Evolutionary conservation across 768 basidiomycete genomes (phyloP).

Genomic region (Gloeopeniophorella convolvens): DNA sequence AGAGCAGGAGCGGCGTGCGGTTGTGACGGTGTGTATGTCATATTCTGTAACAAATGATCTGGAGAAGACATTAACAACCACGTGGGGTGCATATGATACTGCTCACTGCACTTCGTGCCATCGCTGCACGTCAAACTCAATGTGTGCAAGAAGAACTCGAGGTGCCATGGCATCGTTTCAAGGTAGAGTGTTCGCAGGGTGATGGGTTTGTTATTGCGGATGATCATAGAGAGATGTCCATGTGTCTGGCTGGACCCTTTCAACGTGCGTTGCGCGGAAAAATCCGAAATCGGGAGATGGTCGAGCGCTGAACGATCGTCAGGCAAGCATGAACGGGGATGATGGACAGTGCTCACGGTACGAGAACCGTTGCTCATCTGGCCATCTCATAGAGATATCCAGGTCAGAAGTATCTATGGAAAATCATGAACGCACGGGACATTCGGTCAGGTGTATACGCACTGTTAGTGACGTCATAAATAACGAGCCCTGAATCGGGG

Average conservation of each 20-base stretch:
- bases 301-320: slow-evolving; percentile 30
- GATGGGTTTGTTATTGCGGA: slow-evolving; percentile 52
- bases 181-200: slow-evolving; percentile 58
- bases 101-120: slow-evolving; percentile 41
- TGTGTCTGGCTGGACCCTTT: slow-evolving; percentile 69
- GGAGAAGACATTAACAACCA: slow-evolving; percentile 2
- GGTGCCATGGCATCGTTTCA: slow-evolving; percentile 91
- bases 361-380: slow-evolving; percentile 41
- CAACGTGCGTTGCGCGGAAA: slow-evolving; percentile 64
- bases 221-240: slow-evolving; percentile 60
- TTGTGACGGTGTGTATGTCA: slow-evolving; percentile 61
- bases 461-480: slow-evolving; percentile 49
- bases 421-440: slow-evolving; percentile 11
- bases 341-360: slow-evolving; percentile 39
- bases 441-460: slow-evolving; percentile 17
- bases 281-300: slow-evolving; percentile 39
- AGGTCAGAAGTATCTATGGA: slow-evolving; percentile 32
- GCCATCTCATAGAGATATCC: slow-evolving; percentile 54
- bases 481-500: slow-evolving; percentile 29
- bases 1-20: slow-evolving; percentile 72
- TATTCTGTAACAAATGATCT: slow-evolving; percentile 60
- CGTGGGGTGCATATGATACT: background rate
- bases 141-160: slow-evolving; percentile 85
- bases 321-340: background rate
- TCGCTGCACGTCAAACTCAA: slow-evolving; percentile 42